Evolutionary conservation across 1,284 basidiomycete species (phyloP), one percentile per base, ranked within the genome.

Genomic region (Cerrena zonata): DNA sequence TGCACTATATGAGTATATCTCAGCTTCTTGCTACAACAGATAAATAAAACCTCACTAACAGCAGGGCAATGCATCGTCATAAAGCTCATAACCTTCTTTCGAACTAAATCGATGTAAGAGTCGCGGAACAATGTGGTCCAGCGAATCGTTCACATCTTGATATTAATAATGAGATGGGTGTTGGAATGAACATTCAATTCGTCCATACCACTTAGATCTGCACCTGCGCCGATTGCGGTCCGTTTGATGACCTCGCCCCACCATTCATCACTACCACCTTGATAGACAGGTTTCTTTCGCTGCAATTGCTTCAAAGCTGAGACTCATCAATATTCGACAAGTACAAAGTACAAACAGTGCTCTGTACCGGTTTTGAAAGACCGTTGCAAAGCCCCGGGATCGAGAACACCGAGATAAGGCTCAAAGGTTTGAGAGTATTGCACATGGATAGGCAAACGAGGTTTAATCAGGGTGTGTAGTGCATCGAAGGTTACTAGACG

Each of bases 221-320:
- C 86, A 2, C 85, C 86, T 40, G 87, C 86, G 4, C 80, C 84
- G 3, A 87, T 61, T 21, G 86, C 88, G 38, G 87, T 90, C 51
- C 77, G 68, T 47, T 69, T 72, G 55, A 90, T 82, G 41, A 90
- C 86, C 55, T 86, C 82, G 24, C 68, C 65, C 87, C 87, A 90
- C 86, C 86, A 90, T 4, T 61, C 65, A 37, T 74, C 63, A 45
- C 73, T 74, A 36, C 82, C 82, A 18, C 70, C 64, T 43, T 61
- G 56, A 57, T 79, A 80, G 0, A 69, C 75, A 4, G 86, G 84
- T 43, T 75, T 73, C 54, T 82, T 77, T 19, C 57, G 67, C 61
- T 88, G 83, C 19, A 83, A 63, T 49, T 79, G 69, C 57, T 72
- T 78, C 54, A 89, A 66, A n/a, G 86, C 88, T 88, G 30, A 15